Base-by-base conservation (phyloP, 805 yeast genomes). In the Zygotorulaspora chibaensis region DNA sequence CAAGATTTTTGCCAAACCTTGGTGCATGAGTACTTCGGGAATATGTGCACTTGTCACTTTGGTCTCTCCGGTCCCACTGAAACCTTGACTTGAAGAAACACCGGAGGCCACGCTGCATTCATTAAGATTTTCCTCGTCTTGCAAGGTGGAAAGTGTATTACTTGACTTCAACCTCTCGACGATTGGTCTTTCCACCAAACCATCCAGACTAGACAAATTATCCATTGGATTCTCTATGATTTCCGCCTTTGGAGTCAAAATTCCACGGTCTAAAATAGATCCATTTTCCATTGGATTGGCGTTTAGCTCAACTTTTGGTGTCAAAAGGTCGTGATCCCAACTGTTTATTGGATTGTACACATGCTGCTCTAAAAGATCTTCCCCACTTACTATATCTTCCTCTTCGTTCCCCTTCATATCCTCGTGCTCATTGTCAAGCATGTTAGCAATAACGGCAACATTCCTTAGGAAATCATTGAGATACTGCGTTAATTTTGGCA, bases 401-500 rank as follows among this genome's bases (percentile, higher is more conserved):
- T 31, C 28, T 8, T 29, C 18, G 9, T 31, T 36, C 8, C 17
- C 36, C 28, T 41, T 38, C 3, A 47, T 48, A 11, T 42, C 49
- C 11, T 38, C 26, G 3, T 47, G 48, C 3, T 46, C 48, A 7
- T 45, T 41, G 13, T 55, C 35, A 2, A 59, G 50, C 12, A 42
- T n/a, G 1, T 18, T 35, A 3, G 28, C 11, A 15, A 59, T 47
- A 1, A 51, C 38, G 15, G 48, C 35, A 31, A 57, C 55, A 40
- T 60, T 61, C 28, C 56, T 58, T 13, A 63, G 42, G 23, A 64
- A 46, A 28, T 57, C 66, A 42, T 63, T 80, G 49, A 85, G 62
- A 55, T 86, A 85, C 3, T 66, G 68, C 30, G 82, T 77, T 40
- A 86, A 58, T 0, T 75, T 74, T 0, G 86, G 82, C 13, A 83